Percentiles rank a stretch among this genome's conserved stretches.
These are phyloP conservation scores for Metarhizium album DNA, from an alignment of 2,329 filamentous ascomycete genomes.

Conservation along the genomic window DNA sequence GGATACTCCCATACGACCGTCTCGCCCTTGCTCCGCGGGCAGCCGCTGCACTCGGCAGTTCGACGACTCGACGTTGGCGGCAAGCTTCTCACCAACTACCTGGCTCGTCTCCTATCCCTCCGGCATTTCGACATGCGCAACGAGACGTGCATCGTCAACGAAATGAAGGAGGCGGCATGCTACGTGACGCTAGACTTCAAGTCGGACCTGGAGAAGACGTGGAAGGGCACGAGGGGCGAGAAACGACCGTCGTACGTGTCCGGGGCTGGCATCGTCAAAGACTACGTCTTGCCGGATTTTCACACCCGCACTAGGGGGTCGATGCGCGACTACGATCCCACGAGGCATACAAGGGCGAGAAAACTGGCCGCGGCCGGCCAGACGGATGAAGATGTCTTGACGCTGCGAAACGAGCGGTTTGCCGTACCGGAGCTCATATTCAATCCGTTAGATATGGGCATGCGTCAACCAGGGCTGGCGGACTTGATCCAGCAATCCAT, in stretches of 20 bases:
- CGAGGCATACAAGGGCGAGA: constrained; percentile 41
- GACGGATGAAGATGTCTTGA: constrained; percentile 63
- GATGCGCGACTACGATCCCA: constrained; percentile 66
- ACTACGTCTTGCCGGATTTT: constrained; percentile 86
- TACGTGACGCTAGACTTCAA: constrained; percentile 73
- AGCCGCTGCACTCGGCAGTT: constrained; percentile 68
- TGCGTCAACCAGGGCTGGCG: constrained; percentile 71
- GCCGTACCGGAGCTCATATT: constrained; percentile 84
- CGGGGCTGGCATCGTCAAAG: constrained; percentile 60
- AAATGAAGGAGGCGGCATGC: constrained; percentile 86
- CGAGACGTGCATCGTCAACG: constrained; percentile 85
- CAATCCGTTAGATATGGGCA: constrained; percentile 72
- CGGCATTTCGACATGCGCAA: constrained; percentile 94
- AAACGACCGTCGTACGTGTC: constrained; percentile 36
- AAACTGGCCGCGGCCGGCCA: constrained; percentile 34
- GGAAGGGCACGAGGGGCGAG: constrained; percentile 64
- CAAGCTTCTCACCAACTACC: constrained; percentile 84
- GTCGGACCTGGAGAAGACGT: constrained; percentile 67
- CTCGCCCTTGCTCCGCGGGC: constrained; percentile 73
- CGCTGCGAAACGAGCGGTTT: constrained; percentile 87
- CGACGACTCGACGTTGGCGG: constrained; percentile 84
- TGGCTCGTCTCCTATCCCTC: constrained; percentile 80
- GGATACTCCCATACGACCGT: constrained; percentile 91
- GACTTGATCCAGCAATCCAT: constrained; percentile 76
- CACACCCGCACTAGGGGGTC: constrained; percentile 52